Conservation (phyloP, 2,329 filamentous ascomycete genomes). For the Curvularia eragrostidis region DNA sequence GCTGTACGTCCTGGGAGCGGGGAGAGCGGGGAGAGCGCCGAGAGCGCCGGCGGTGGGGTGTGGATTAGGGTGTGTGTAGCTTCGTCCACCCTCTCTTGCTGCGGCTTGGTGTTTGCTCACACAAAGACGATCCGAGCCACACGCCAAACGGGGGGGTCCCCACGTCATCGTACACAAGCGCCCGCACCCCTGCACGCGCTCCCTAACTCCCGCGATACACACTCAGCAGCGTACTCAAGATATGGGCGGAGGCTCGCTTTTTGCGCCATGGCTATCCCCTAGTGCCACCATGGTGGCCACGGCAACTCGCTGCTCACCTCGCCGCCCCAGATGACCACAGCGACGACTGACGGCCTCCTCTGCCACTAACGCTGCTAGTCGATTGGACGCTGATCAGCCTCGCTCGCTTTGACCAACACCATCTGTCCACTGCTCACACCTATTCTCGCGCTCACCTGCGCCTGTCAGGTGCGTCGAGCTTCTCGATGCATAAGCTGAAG, state of each 20-base stretch:
- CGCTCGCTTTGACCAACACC: conserved; percentile 19
- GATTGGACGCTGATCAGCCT: conserved; percentile 6
- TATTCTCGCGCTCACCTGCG: conserved; percentile 23
- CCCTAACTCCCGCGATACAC: not conserved
- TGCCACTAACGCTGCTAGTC: conserved; percentile 13
- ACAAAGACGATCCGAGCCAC: conserved; percentile 12
- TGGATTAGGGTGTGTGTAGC: conserved; percentile 5
- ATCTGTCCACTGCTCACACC: conserved; percentile 15
- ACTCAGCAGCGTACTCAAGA: conserved; percentile 14
- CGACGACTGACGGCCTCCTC: conserved; percentile 11
- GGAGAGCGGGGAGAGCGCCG: not conserved
- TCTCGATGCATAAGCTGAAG: conserved; percentile 46
- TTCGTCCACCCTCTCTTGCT: conserved; percentile 8
- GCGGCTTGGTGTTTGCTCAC: conserved; percentile 14
- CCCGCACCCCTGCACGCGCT: conserved; percentile 22
- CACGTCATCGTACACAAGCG: conserved; percentile 38
- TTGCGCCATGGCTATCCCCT: not conserved
- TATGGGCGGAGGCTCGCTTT: conserved; percentile 14
- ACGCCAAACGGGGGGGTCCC: conserved; percentile 17
- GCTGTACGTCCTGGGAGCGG: not conserved
- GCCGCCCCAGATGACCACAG: conserved; percentile 15
- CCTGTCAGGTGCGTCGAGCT: conserved; percentile 31
- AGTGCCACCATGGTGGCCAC: conserved; percentile 3
- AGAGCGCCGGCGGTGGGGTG: not conserved
- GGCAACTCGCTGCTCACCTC: not conserved